phyloP scores from a whole-genome alignment of 345 rosid species.

The Garcia nutans region DNA sequence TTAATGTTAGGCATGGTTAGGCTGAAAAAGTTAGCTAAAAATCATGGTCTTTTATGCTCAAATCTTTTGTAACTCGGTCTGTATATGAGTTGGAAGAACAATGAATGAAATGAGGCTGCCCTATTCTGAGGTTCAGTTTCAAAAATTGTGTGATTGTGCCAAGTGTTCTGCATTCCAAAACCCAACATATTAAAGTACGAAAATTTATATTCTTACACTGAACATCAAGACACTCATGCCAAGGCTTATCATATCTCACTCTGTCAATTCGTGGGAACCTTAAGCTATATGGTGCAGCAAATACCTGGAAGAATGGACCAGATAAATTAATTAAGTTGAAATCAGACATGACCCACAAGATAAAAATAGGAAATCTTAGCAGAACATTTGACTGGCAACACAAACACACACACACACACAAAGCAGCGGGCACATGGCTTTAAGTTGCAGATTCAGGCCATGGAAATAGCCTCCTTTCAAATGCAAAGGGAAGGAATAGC shows the following conservation, averaged over 20 bases:
- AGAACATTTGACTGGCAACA: background rate
- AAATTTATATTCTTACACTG: conserved; percentile 54
- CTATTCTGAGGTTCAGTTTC: too few relatives aligned
- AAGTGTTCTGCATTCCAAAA: too few relatives aligned
- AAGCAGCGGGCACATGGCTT: background rate
- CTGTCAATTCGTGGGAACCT: conserved; percentile 96
- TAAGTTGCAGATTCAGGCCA: background rate
- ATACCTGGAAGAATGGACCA: conserved; percentile 48
- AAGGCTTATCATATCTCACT: conserved; percentile 95
- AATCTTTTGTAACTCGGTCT: too few relatives aligned
- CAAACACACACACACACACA: background rate
- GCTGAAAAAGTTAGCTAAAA: too few relatives aligned
- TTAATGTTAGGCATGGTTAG: too few relatives aligned
- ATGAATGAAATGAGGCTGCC: too few relatives aligned
- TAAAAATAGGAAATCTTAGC: background rate
- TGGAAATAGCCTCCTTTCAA: background rate
- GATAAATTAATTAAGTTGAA: background rate
- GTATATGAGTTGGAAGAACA: too few relatives aligned
- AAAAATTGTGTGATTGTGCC: too few relatives aligned
- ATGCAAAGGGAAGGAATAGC: background rate
- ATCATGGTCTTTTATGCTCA: too few relatives aligned
- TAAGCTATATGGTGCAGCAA: conserved; percentile 92
- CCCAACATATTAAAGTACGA: background rate
- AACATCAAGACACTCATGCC: conserved; percentile 96
- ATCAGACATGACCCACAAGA: background rate